These are phyloP conservation scores for Acacia acuminata DNA, from an alignment of 306 rosid species.

Conservation along the genomic window DNA sequence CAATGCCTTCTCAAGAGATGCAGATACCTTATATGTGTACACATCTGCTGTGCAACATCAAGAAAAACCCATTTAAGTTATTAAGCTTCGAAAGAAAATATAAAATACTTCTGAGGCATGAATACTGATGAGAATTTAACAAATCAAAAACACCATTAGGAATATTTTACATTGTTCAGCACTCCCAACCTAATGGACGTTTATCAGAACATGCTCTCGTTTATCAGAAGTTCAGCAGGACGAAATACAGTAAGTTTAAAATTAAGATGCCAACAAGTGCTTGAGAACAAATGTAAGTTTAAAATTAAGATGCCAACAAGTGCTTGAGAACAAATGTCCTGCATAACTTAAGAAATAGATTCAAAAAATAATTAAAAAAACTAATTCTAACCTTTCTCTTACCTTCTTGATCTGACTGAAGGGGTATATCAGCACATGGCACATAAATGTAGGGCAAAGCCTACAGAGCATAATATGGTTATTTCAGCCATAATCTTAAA, in stretches of 20 bases:
- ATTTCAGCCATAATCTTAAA: neutral
- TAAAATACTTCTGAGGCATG: neutral
- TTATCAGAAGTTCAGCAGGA: neutral
- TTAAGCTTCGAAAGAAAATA: constrained; percentile 10
- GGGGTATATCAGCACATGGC: constrained; percentile 70
- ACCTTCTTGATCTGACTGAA: constrained; percentile 60
- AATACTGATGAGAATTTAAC: constrained; percentile 12
- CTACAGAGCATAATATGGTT: constrained; percentile 45
- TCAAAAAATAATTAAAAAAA: neutral
- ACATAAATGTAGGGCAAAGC: constrained; percentile 83
- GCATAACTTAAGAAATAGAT: neutral
- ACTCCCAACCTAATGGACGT: neutral
- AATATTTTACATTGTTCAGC: constrained; percentile 11
- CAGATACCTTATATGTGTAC: constrained; percentile 53
- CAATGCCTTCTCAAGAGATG: constrained; percentile 82
- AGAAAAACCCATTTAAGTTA: neutral
- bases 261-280: constrained; percentile 16
- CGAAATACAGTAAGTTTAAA: constrained; percentile 16
- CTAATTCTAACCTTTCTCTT: constrained; percentile 24
- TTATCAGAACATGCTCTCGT: constrained; percentile 6
- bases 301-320: constrained; percentile 22
- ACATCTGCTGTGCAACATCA: constrained; percentile 57
- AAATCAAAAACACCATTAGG: constrained; percentile 16
- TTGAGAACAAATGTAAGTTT: constrained; percentile 13
- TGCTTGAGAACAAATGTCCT: neutral